Evolutionary conservation across 148 eudicot species (phyloP).

Genomic region (Rhododendron ferrugineum): DNA sequence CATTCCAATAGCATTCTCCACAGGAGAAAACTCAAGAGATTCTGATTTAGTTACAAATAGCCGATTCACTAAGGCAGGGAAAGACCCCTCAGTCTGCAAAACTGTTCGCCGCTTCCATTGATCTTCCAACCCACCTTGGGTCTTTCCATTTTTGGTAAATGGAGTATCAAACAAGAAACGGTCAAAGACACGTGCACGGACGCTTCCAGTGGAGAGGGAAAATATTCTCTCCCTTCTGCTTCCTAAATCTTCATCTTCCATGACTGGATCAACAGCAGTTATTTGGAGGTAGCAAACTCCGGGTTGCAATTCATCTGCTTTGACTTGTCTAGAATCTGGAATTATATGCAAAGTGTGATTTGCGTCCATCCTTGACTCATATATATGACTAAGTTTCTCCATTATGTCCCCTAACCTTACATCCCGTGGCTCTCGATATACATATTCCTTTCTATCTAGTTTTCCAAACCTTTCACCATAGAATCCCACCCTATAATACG

Average conservation of each 20-base stretch:
- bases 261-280: constrained; percentile 98
- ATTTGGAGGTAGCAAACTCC: constrained; percentile 94
- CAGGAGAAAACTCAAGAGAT: constrained; percentile 97
- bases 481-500: constrained; percentile 98
- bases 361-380: constrained; percentile 90
- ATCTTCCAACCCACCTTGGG: constrained; percentile 98
- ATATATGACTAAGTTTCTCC: constrained; percentile 97
- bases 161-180: constrained; percentile 97
- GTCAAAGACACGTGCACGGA: constrained; percentile 97
- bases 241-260: constrained; percentile 99
- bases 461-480: constrained; percentile 94
- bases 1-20: constrained; percentile 99
- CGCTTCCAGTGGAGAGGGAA: constrained; percentile 91
- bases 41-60: constrained; percentile 84
- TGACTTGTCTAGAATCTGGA: constrained; percentile 98
- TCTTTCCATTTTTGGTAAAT: constrained; percentile 96
- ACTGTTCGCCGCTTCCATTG: constrained; percentile 99
- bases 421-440: constrained; percentile 95
- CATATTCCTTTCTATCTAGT: constrained; percentile 81
- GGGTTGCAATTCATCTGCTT: constrained; percentile 82
- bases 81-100: constrained; percentile 92
- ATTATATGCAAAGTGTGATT: constrained; percentile 76
- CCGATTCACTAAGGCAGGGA: constrained; percentile 95
- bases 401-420: constrained; percentile 97
- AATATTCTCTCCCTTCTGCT: constrained; percentile 97